Conservation (phyloP, 2,329 filamentous ascomycete genomes). For the Macroventuria anomochaeta region DNA sequence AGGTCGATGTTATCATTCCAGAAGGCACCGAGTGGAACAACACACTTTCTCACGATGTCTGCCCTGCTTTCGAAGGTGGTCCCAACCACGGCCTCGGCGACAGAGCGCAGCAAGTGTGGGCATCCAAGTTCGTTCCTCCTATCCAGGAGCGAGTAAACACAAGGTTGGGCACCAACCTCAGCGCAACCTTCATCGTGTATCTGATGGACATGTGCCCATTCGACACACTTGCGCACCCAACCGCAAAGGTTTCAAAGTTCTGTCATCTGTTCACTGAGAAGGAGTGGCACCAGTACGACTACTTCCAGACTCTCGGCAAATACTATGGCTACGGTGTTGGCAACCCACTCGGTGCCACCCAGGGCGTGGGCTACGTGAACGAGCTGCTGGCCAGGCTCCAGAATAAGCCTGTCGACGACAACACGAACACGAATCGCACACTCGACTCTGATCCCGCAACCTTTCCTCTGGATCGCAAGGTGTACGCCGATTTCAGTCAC, state of each 20-base stretch:
- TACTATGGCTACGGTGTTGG: constrained; percentile 83
- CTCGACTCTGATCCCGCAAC: constrained; percentile 70
- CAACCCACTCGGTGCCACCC: constrained; percentile 79
- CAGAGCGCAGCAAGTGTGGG: constrained; percentile 64
- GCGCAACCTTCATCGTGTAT: constrained; percentile 66
- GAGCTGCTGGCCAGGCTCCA: constrained; percentile 86
- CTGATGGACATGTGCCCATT: constrained; percentile 93
- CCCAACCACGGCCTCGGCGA: constrained; percentile 57
- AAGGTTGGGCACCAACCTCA: constrained; percentile 73
- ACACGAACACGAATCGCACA: constrained; percentile 78
- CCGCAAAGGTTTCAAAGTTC: constrained; percentile 68
- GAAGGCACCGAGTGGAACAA: constrained; percentile 76
- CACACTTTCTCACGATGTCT: constrained; percentile 77
- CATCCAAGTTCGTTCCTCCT: constrained; percentile 66
- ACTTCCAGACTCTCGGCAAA: constrained; percentile 79
- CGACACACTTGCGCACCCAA: constrained; percentile 70
- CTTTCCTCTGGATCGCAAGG: constrained; percentile 70
- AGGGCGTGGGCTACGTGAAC: constrained; percentile 86
- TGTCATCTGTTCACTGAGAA: constrained; percentile 74
- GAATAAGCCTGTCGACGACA: constrained; percentile 69
- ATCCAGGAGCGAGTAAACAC: constrained; percentile 74
- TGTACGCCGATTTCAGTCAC: constrained; percentile 92
- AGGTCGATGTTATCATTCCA: constrained; percentile 67
- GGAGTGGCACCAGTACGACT: constrained; percentile 83
- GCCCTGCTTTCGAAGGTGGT: constrained; percentile 71